Evolutionary conservation across 2,329 filamentous ascomycete species (phyloP).

Genomic region (Clonostachys byssicola): DNA sequence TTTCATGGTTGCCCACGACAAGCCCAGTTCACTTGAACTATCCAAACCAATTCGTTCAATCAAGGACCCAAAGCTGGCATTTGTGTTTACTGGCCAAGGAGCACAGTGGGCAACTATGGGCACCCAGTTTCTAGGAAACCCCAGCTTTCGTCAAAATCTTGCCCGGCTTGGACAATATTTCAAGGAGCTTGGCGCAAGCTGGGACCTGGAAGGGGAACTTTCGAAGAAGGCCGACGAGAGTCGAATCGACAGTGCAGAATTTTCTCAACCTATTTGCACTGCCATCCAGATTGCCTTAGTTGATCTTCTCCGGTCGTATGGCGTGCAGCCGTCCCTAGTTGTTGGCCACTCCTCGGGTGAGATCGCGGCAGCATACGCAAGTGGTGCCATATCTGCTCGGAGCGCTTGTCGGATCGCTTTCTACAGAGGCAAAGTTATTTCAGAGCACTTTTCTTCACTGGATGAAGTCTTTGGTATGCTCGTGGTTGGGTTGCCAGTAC

Average conservation of each 20-base stretch:
- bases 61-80: conserved; percentile 1
- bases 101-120: conserved; percentile 14
- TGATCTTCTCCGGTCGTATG: conserved; percentile 21
- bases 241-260: conserved; percentile 22
- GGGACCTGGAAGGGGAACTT: conserved; percentile 1
- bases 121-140: conserved; percentile 13
- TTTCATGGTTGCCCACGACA: neutral
- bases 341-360: conserved; percentile 33
- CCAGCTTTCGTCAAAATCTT: neutral
- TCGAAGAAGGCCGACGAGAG: conserved; percentile 17
- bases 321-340: conserved; percentile 19
- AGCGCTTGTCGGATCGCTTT: conserved; percentile 20
- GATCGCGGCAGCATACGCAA: conserved; percentile 30
- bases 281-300: conserved; percentile 16
- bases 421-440: conserved; percentile 15
- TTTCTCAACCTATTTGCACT: conserved; percentile 17
- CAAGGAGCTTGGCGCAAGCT: neutral
- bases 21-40: conserved; percentile 3
- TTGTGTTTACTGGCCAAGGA: conserved; percentile 15
- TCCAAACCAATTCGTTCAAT: neutral
- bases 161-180: conserved; percentile 19
- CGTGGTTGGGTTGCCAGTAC: conserved; percentile 25
- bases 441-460: conserved; percentile 12
- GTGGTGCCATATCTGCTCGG: conserved; percentile 27
- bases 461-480: conserved; percentile 21